These are phyloP conservation scores for Colletotrichum magnum DNA, from an alignment of 2,329 filamentous ascomycete species.

Conservation along the genomic window DNA sequence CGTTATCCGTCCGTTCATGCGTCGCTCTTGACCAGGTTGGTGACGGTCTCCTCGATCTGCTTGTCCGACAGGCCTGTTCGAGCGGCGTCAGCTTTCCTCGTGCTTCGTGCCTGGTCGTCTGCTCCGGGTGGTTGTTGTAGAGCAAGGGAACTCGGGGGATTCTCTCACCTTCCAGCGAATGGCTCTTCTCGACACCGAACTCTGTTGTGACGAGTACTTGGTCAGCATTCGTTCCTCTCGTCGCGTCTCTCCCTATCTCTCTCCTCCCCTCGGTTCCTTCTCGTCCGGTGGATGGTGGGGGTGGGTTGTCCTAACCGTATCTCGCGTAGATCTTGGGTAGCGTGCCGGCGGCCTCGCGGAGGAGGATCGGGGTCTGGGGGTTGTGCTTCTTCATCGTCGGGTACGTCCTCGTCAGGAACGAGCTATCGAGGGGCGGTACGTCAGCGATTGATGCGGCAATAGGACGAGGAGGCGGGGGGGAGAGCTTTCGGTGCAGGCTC, in stretches of 20 bases:
- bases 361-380: conserved; percentile 91
- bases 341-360: conserved; percentile 90
- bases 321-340: conserved; percentile 90
- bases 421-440: conserved; percentile 65
- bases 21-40: conserved; percentile 64
- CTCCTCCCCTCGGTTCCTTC: neutral
- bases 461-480: neutral
- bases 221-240: conserved; percentile 41
- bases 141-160: conserved; percentile 33
- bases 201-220: conserved; percentile 53
- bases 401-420: conserved; percentile 91
- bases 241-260: neutral
- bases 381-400: conserved; percentile 99
- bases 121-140: conserved; percentile 47
- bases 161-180: conserved; percentile 64
- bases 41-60: conserved; percentile 72
- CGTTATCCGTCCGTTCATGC: conserved; percentile 17
- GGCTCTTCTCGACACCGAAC: conserved; percentile 69
- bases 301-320: conserved; percentile 77
- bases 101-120: neutral
- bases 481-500: neutral
- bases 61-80: conserved; percentile 67
- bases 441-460: conserved; percentile 38
- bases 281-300: neutral
- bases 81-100: conserved; percentile 3